Base-by-base conservation (phyloP, 2,329 filamentous ascomycete genomes). In the Apiospora arundinis region DNA sequence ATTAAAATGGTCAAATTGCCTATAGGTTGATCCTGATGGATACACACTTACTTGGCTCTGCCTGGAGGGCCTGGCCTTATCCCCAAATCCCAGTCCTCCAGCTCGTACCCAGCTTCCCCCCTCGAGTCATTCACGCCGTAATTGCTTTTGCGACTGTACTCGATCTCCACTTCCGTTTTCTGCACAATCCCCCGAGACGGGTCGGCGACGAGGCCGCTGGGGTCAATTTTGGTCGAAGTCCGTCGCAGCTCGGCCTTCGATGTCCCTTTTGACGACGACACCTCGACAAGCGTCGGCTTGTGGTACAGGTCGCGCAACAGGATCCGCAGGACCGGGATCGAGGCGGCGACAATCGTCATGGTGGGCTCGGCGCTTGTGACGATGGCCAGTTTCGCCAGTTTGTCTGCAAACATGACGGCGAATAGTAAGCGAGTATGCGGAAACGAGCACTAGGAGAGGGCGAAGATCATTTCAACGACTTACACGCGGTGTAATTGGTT, bases 241-340 rank as follows among this genome's bases (percentile, higher is more conserved):
- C 52, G 6, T 4, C 28, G 52, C 52, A 60, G 8, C 8, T 60
- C 18, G 28, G 52, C 52, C 52, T 8, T 60, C 8, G 28, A 60
- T 4, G 16, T 12, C 52, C 7, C 21, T 37, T 21, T n/a, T n/a
- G n/a, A n/a, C 0, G 52, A 4, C 2, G 28, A 11, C 28, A 60
- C 52, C 28, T 60, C 52, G 18, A 60, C 18, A 0, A 60, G 52
- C 9, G 52, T 37, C 28, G 28, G 52, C 28, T 60, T 60, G 18
- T 37, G 52, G 4, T 60, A 60, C 28, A 60, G 16, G 28, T 60
- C 52, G 8, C 28, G 52, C 28, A 60, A 4, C 28, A 80, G 74
- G 23, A 75, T 77, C 1, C 79, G 77, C 9, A 81, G 69, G n/a
- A 81, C 78, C 6, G 80, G 80, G 25, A 80, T 79, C 4, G 78